Percentiles rank a stretch among this genome's conserved stretches.
phyloP scores from a whole-genome alignment of 2,329 filamentous ascomycete species.

The Pseudodiploospora longispora region DNA sequence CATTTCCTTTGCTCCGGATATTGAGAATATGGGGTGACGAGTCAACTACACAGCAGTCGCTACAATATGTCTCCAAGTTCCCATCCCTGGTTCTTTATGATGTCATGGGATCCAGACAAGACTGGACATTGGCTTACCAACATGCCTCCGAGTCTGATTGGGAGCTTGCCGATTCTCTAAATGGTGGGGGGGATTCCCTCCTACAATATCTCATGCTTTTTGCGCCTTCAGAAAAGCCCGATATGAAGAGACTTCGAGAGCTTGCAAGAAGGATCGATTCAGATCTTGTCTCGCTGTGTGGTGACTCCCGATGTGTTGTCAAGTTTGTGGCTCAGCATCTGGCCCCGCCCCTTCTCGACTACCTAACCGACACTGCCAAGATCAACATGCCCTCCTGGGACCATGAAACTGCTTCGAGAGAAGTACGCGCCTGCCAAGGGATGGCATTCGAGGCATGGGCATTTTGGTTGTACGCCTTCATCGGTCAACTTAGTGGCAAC shows the following conservation, averaged over 20 bases:
- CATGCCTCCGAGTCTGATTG: conserved; percentile 24
- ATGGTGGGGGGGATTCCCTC: conserved; percentile 23
- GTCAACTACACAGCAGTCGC: conserved; percentile 29
- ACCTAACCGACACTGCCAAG: conserved; percentile 25
- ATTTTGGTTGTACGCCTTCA: conserved; percentile 33
- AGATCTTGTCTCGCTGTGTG: conserved; percentile 25
- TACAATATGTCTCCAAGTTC: conserved; percentile 34
- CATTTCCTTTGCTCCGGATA: conserved; percentile 40
- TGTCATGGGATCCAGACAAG: conserved; percentile 25
- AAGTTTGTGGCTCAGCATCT: conserved; percentile 22
- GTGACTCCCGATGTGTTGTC: conserved; percentile 24
- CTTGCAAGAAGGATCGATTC: conserved; percentile 25
- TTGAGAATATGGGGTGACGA: conserved; percentile 37
- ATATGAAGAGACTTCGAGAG: conserved; percentile 15
- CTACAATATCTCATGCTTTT: conserved; percentile 28
- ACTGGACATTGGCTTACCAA: conserved; percentile 25
- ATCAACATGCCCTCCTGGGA: conserved; percentile 22
- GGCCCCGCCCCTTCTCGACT: conserved; percentile 25
- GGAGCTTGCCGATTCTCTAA: conserved; percentile 19
- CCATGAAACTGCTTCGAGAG: conserved; percentile 18
- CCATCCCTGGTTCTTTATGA: conserved; percentile 39
- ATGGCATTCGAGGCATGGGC: conserved; percentile 31
- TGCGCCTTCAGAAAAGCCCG: conserved; percentile 18
- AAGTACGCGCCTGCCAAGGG: conserved; percentile 24
- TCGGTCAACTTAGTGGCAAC: conserved; percentile 30